These are phyloP conservation scores for Chimonanthus salicifolius DNA, from an alignment of 164 flowering plant species.

Conservation along the genomic window DNA sequence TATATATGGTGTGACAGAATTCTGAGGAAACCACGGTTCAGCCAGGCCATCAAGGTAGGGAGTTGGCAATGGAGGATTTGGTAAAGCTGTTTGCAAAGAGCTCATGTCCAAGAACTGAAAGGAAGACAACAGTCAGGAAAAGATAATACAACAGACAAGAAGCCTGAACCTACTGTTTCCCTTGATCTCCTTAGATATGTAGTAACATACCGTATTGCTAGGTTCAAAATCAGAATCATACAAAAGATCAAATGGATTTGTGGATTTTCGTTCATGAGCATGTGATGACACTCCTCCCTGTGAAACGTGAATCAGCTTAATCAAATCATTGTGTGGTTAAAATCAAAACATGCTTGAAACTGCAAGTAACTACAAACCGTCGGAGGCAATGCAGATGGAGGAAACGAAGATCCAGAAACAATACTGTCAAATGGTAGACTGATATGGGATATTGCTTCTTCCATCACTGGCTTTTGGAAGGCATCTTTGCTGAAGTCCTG, in stretches of 20 bases:
- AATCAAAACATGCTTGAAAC: neutral
- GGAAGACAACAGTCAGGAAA: neutral
- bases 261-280: slow-evolving; percentile 39
- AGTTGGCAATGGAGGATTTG: slow-evolving; percentile 41
- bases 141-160: neutral
- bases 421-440: slow-evolving; percentile 17
- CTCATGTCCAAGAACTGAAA: slow-evolving; percentile 77
- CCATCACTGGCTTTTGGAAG: slow-evolving; percentile 14
- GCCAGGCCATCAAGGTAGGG: slow-evolving; percentile 35
- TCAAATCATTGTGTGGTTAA: neutral
- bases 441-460: slow-evolving; percentile 3
- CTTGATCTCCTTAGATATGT: neutral
- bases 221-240: slow-evolving; percentile 50
- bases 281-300: slow-evolving; percentile 37
- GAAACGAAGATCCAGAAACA: slow-evolving; percentile 20
- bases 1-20: slow-evolving; percentile 27
- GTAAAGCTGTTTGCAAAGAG: slow-evolving; percentile 69
- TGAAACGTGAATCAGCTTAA: neutral
- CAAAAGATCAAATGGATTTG: slow-evolving; percentile 82
- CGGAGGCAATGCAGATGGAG: slow-evolving; percentile 18
- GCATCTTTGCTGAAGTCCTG: slow-evolving; percentile 27
- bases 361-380: slow-evolving; percentile 24
- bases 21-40: slow-evolving; percentile 65
- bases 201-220: slow-evolving; percentile 41
- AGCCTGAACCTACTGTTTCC: too few relatives aligned